Conservation (phyloP, 2,329 filamentous ascomycete species). For the Xylaria sp. region DNA sequence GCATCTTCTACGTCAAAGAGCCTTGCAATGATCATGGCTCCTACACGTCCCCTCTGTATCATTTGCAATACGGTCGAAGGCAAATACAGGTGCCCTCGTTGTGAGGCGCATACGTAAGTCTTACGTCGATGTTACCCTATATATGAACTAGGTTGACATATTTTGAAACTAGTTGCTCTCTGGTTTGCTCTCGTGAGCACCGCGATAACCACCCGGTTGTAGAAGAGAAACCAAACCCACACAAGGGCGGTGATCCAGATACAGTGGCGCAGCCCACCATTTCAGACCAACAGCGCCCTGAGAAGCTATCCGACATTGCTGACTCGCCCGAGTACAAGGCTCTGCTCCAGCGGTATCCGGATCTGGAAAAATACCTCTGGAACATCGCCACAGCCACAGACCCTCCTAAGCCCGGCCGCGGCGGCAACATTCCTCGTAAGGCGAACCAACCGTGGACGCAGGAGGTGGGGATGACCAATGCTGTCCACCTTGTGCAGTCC, state of each 20-base stretch:
- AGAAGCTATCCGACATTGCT: conserved; percentile 40
- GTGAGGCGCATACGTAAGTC: conserved; percentile 67
- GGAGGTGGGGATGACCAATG: conserved; percentile 67
- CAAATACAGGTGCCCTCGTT: conserved; percentile 73
- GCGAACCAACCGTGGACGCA: conserved; percentile 62
- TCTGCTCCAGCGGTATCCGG: conserved; percentile 47
- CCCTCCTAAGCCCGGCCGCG: conserved; percentile 39
- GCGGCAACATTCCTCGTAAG: conserved; percentile 27
- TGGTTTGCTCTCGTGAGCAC: conserved; percentile 66
- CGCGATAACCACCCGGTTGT: conserved; percentile 61
- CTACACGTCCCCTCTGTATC: conserved; percentile 55
- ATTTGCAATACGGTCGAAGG: conserved; percentile 63
- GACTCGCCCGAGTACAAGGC: conserved; percentile 47
- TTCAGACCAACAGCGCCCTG: conserved; percentile 14
- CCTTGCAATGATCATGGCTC: conserved; percentile 40
- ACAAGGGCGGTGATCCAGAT: not conserved
- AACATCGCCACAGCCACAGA: conserved; percentile 49
- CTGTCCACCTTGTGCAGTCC: conserved; percentile 63
- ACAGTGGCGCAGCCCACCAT: not conserved
- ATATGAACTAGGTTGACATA: conserved; percentile 13
- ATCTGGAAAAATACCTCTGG: conserved; percentile 45
- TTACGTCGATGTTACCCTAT: not conserved
- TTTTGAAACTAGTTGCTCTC: conserved; percentile 62
- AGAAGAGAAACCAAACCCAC: conserved; percentile 32
- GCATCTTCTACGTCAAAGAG: not conserved